Percentiles rank a stretch among this genome's conserved stretches.
Evolutionary conservation across 768 basidiomycete genomes (phyloP).

Genomic region (Lactifluus piperatus): DNA sequence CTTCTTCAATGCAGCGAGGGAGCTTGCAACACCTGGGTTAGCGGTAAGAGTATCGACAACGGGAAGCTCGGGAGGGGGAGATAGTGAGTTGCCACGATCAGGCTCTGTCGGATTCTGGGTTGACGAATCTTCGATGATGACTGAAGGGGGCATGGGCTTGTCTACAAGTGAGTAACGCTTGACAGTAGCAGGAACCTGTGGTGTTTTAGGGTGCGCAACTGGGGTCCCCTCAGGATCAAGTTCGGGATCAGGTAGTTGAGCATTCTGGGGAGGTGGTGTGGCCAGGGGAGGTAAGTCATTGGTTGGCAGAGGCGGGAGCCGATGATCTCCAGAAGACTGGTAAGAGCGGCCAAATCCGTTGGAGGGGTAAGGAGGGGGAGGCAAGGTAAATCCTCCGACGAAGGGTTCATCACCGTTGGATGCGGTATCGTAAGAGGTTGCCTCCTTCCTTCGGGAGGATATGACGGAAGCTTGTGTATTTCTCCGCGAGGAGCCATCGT

Average conservation of each 20-base stretch:
- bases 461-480: not conserved
- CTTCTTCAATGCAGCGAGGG: conserved; percentile 82
- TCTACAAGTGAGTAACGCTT: conserved; percentile 78
- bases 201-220: conserved; percentile 27
- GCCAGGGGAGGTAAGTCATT: not conserved
- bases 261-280: conserved; percentile 12
- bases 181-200: conserved; percentile 53
- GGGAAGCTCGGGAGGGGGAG: conserved; percentile 30
- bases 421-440: conserved; percentile 6
- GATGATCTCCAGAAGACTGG: conserved; percentile 2
- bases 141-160: conserved; percentile 47
- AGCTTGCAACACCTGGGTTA: conserved; percentile 46
- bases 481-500: conserved; percentile 25
- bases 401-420: conserved; percentile 35
- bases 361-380: conserved; percentile 8
- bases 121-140: conserved; percentile 47
- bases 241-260: conserved; percentile 14
- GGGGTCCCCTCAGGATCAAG: conserved; percentile 20
- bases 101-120: conserved; percentile 13
- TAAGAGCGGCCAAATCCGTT: conserved; percentile 3
- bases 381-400: conserved; percentile 42
- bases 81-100: conserved; percentile 18
- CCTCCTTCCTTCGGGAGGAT: conserved; percentile 23
- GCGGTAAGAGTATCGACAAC: conserved; percentile 42
- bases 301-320: not conserved